Evolutionary conservation across 805 yeast genomes (phyloP).

Genomic region (Spathaspora sp.): DNA sequence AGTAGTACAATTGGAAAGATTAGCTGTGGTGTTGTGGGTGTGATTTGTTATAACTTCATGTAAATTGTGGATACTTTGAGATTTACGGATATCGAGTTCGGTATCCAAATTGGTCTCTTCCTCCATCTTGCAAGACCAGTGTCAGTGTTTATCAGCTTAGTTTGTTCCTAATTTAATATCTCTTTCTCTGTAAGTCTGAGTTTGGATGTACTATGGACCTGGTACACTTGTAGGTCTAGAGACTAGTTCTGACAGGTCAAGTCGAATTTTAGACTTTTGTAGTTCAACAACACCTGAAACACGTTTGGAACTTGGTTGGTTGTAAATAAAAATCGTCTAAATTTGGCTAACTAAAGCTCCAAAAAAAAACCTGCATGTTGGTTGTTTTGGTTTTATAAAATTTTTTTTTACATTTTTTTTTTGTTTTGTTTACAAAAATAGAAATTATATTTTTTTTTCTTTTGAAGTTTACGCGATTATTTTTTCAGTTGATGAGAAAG

Average conservation of each 20-base stretch:
- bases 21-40: slow-evolving; percentile 1
- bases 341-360: background rate
- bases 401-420: background rate
- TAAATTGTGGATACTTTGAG: background rate
- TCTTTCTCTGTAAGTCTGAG: no score
- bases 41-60: background rate
- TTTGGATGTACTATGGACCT: background rate
- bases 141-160: background rate
- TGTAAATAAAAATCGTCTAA: background rate
- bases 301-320: background rate
- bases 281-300: no score
- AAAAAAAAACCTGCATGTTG: background rate
- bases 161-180: no score
- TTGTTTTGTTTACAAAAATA: background rate
- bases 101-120: background rate
- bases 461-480: background rate
- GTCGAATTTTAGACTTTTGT: background rate
- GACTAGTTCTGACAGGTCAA: background rate
- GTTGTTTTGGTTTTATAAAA: background rate
- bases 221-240: no score
- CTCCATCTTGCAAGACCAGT: background rate
- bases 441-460: background rate
- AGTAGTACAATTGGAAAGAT: slow-evolving; percentile 6
- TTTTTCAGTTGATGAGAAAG: background rate
- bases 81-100: background rate